These are phyloP conservation scores for Gynostemma pentaphyllum DNA, from an alignment of 306 rosid genomes.

Conservation along the genomic window DNA sequence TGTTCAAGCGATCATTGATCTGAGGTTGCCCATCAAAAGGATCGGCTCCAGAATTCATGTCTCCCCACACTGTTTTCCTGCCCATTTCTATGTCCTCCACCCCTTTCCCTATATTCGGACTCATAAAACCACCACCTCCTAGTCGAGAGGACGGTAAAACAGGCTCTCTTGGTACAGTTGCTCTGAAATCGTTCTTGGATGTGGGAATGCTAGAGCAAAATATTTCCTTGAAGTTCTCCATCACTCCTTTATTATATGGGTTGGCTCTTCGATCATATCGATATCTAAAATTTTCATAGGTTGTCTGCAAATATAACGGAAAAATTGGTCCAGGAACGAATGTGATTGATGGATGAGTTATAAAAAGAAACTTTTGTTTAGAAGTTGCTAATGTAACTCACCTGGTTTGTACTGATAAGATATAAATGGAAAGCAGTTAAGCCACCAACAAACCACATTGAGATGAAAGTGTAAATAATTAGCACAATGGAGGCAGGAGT, in stretches of 20 bases:
- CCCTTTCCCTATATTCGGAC: conserved; percentile 82
- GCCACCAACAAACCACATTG: conserved; percentile 99
- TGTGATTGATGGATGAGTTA: background rate
- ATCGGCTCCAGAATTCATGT: conserved; percentile 52
- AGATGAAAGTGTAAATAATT: conserved; percentile 78
- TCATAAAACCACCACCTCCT: conserved; percentile 76
- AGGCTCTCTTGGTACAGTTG: conserved; percentile 59
- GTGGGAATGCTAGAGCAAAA: conserved; percentile 55
- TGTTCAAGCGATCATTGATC: conserved; percentile 43
- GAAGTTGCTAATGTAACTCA: conserved; percentile 14
- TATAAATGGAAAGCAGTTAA: conserved; percentile 97
- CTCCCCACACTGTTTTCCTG: conserved; percentile 85
- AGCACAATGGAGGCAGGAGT: conserved; percentile 93
- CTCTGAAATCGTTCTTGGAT: conserved; percentile 84
- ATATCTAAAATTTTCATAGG: conserved; percentile 89
- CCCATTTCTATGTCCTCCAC: conserved; percentile 94
- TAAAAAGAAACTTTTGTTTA: background rate
- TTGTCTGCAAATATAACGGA: conserved; percentile 50
- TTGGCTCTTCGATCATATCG: conserved; percentile 78
- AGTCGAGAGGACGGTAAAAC: conserved; percentile 51
- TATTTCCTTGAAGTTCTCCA: conserved; percentile 72
- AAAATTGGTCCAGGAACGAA: background rate
- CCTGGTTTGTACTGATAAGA: conserved; percentile 95
- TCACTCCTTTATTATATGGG: conserved; percentile 66
- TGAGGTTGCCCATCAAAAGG: conserved; percentile 45